Percentiles rank a stretch among this genome's conserved stretches.
phyloP scores from a whole-genome alignment of 202 grass and related monocot species.

The Carex arenaria region DNA sequence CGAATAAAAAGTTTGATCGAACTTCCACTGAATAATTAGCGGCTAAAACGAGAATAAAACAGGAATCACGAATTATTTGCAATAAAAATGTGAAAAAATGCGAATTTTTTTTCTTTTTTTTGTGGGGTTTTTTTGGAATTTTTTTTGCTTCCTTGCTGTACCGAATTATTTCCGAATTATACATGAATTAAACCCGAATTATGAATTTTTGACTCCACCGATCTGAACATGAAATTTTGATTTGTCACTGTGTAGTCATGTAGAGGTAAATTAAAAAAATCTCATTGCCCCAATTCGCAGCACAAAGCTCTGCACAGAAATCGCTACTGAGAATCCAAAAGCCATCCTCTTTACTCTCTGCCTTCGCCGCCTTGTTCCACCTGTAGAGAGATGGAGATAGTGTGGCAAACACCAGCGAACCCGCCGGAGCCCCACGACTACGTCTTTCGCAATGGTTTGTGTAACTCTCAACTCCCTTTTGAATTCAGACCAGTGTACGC shows the following conservation, averaged over 20 bases:
- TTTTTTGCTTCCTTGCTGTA: too few relatives aligned
- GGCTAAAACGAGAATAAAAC: too few relatives aligned
- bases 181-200: too few relatives aligned
- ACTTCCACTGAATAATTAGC: too few relatives aligned
- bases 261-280: not conserved
- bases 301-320: not conserved
- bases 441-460: slow-evolving; percentile 62
- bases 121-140: too few relatives aligned
- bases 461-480: not conserved
- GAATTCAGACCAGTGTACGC: not conserved
- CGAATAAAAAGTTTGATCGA: too few relatives aligned
- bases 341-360: not conserved
- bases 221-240: too few relatives aligned
- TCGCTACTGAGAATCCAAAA: not conserved
- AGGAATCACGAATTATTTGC: too few relatives aligned
- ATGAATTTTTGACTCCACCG: too few relatives aligned
- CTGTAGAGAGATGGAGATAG: slow-evolving; percentile 39
- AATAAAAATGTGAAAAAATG: too few relatives aligned
- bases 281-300: not conserved
- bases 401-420: slow-evolving; percentile 90
- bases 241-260: not conserved
- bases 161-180: too few relatives aligned
- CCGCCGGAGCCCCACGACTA: slow-evolving; percentile 68
- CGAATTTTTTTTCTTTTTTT: too few relatives aligned
- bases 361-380: not conserved